Evolutionary conservation across 2,329 filamentous ascomycete genomes (phyloP).

Genomic region (Cryphonectria naterciae): DNA sequence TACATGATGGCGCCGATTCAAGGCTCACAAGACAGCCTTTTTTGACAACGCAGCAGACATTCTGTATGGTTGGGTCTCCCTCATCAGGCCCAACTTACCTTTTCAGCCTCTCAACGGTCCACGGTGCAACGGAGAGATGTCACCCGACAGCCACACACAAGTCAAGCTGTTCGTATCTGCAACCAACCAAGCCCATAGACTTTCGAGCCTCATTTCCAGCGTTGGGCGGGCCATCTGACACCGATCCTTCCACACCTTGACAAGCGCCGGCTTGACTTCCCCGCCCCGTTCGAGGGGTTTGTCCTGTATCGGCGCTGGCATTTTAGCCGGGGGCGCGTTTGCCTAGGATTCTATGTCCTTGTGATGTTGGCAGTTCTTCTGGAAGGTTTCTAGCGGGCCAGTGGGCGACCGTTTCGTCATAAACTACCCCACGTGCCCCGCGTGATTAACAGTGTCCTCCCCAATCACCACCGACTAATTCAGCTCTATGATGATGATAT

Average conservation of each 20-base stretch:
- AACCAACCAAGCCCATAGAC: not conserved
- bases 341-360: not conserved
- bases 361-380: not conserved
- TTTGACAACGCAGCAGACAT: not conserved
- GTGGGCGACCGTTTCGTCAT: not conserved
- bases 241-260: not conserved
- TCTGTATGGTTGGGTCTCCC: not conserved
- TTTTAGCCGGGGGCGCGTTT: not conserved
- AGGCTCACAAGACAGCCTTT: not conserved
- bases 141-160: not conserved
- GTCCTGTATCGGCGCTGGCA: not conserved
- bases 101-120: not conserved
- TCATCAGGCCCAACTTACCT: not conserved
- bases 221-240: not conserved
- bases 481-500: too few species aligned
- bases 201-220: not conserved
- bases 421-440: not conserved
- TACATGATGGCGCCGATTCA: not conserved
- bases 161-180: not conserved
- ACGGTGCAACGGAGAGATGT: not conserved
- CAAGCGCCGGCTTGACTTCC: not conserved
- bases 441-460: not conserved
- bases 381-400: not conserved
- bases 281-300: not conserved
- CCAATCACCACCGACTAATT: too few species aligned